phyloP scores from a whole-genome alignment of 2,329 filamentous ascomycete genomes.

The Ambrosiella beaveri region DNA sequence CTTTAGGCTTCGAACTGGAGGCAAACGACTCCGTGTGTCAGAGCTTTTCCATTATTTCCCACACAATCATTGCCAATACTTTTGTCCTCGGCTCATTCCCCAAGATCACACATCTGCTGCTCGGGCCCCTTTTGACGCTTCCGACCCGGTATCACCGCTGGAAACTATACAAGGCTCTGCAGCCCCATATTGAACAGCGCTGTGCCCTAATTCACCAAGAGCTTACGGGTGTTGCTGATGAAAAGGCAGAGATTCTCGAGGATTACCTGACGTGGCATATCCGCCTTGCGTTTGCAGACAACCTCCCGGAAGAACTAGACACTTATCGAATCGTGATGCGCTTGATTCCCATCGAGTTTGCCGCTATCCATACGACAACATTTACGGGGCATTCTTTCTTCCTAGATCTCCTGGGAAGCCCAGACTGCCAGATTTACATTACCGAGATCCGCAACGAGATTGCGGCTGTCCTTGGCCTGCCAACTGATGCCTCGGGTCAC shows the following conservation, averaged over 20 bases:
- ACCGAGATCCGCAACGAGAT: constrained; percentile 29
- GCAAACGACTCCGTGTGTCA: constrained; percentile 16
- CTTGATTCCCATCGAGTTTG: constrained; percentile 39
- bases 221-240: neutral
- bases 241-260: constrained; percentile 24
- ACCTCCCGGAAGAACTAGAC: constrained; percentile 25
- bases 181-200: constrained; percentile 33
- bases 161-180: constrained; percentile 23
- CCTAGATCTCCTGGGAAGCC: constrained; percentile 28
- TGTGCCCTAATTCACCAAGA: constrained; percentile 17
- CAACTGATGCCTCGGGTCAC: neutral
- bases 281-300: constrained; percentile 30
- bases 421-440: constrained; percentile 21
- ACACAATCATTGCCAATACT: constrained; percentile 29
- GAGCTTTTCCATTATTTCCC: constrained; percentile 30
- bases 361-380: constrained; percentile 40
- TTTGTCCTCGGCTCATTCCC: constrained; percentile 31
- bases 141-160: constrained; percentile 31
- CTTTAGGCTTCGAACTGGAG: constrained; percentile 23
- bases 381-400: constrained; percentile 31
- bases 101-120: constrained; percentile 29
- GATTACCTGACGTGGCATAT: constrained; percentile 43
- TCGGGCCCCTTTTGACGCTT: constrained; percentile 28
- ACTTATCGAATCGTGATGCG: constrained; percentile 31
- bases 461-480: constrained; percentile 16